Evolutionary conservation across 495 filamentous ascomycete species (phyloP), one percentile per base, ranked within the genome.

Genomic region (Thozetella sp.): DNA sequence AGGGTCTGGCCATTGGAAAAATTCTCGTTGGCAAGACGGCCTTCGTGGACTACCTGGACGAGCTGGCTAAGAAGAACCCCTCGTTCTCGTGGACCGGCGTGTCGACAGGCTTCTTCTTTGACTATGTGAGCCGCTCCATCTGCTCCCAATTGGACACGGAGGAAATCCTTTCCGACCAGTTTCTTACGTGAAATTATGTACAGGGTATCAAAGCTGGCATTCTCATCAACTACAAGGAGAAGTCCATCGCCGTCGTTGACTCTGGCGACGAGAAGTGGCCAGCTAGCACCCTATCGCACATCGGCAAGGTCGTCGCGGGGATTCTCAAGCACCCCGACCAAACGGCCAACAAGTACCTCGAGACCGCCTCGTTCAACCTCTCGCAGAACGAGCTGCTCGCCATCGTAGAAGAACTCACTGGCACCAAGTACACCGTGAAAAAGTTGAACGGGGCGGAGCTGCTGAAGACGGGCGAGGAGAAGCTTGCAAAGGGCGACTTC

Each of bases 341-440:
- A 54, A 88, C 86, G 1, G 76, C 73, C 23, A 88, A 89, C 64
- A 73, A 75, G 11, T 74, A 72, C 53, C 55, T 89, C 1, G 70
- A 71, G 25, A 73, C 86, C 13, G 66, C 80, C 2, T 80, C 82
- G 0, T 82, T 82, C 43, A 76, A 75, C 1, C 70, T 79, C 1
- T 82, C 83, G 3, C 83, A 84, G 68, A 83, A 83, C 46, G 71
- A 88, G 59, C 63, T 89, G 19, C 60, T 88, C 0, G 63, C 62
- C 6, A 61, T 80, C 4, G 70, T 81, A 9, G 81, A 84, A 55
- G 82, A 81, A 64, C 59, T 79, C 26, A 75, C 76, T 3, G 84
- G 78, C 0, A 59, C 67, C 24, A 76, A 78, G 45, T 68, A 72
- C 62, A 68, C 68, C 3, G 68, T 80, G 23, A 73, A 63, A n/a